Percentiles rank a stretch among this genome's conserved stretches.
phyloP scores from a whole-genome alignment of 139 green algal genomes.

The Chlorella sp. region DNA sequence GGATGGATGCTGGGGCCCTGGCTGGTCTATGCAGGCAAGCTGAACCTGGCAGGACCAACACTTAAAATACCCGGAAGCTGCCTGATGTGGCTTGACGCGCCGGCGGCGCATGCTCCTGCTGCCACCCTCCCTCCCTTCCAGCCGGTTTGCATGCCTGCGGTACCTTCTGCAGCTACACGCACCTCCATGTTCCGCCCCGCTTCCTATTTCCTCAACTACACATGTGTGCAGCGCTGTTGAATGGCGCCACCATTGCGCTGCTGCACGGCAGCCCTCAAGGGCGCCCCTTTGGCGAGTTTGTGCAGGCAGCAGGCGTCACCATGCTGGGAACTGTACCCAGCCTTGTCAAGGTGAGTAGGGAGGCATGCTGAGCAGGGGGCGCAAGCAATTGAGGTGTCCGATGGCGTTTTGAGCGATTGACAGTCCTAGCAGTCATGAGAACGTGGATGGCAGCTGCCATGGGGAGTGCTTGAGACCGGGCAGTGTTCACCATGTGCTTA shows the following conservation, averaged over 20 bases:
- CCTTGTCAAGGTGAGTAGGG: constrained; percentile 68
- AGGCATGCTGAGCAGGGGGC: not conserved
- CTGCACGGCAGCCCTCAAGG: constrained; percentile 80
- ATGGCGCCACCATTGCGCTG: constrained; percentile 84
- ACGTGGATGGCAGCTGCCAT: not conserved
- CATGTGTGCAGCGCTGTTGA: constrained; percentile 69
- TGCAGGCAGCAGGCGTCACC: constrained; percentile 74
- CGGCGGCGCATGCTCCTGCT: too few relatives aligned
- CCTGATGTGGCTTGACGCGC: too few relatives aligned
- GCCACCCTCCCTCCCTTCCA: not conserved
- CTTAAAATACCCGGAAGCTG: not conserved
- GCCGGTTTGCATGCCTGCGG: not conserved
- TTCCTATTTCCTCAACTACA: not conserved
- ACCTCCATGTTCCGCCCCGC: too few relatives aligned
- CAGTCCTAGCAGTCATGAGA: too few relatives aligned
- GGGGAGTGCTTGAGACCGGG: not conserved
- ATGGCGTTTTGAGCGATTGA: too few relatives aligned
- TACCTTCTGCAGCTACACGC: too few relatives aligned
- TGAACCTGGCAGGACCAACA: too few relatives aligned
- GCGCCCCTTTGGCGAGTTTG: constrained; percentile 81
- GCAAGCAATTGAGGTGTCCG: too few relatives aligned
- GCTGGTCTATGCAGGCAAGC: constrained; percentile 78
- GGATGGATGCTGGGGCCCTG: constrained; percentile 98
- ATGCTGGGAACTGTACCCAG: constrained; percentile 89
- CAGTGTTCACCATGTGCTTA: not conserved